phyloP scores from a whole-genome alignment of 768 basidiomycete species.

The Tulasnella sp. region DNA sequence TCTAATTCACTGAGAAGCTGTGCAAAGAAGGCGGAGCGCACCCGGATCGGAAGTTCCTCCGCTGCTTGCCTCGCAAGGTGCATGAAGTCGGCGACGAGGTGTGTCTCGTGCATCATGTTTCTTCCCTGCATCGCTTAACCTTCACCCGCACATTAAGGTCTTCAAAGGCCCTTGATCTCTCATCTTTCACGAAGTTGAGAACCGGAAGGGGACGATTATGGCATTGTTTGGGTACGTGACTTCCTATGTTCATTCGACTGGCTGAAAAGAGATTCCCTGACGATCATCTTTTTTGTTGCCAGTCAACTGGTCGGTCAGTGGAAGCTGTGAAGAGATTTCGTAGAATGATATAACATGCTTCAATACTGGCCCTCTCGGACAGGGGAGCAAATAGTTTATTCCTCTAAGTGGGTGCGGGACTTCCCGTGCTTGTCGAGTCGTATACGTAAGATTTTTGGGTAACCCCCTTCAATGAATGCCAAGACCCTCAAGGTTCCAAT shows the following conservation, averaged over 20 bases:
- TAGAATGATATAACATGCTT: not conserved
- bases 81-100: not conserved
- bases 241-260: not conserved
- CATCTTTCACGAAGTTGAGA: conserved; percentile 91
- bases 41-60: conserved; percentile 87
- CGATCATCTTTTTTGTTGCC: not conserved
- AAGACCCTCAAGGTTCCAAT: too few species aligned
- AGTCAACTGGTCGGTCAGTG: conserved; percentile 23
- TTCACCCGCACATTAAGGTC: conserved; percentile 49
- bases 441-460: too few species aligned
- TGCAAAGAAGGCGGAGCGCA: conserved; percentile 76
- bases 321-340: conserved; percentile 11
- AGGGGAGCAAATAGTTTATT: not conserved
- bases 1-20: conserved; percentile 86
- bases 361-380: not conserved
- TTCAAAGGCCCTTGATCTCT: conserved; percentile 89
- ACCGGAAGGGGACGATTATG: conserved; percentile 96
- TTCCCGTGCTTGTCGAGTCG: too few species aligned
- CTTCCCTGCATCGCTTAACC: not conserved
- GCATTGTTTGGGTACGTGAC: conserved; percentile 76
- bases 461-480: too few species aligned
- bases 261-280: not conserved
- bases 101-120: not conserved
- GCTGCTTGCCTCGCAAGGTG: conserved; percentile 71
- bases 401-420: not conserved